Base-by-base conservation (phyloP, 139 green algal genomes). In the Coelastrella sp. region DNA sequence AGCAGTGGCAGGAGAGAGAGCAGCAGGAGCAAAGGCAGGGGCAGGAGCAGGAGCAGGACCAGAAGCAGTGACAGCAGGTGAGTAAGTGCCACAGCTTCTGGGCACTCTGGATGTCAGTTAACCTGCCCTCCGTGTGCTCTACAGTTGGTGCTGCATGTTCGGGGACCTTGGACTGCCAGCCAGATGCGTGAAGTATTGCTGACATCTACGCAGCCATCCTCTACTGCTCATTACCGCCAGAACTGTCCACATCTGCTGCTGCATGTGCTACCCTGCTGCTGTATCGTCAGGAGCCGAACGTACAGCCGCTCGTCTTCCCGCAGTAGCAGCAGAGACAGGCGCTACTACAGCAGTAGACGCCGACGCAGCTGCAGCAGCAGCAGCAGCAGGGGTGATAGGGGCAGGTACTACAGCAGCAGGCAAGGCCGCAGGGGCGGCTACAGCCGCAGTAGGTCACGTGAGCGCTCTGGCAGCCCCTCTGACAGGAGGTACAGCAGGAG, bases 301-400 rank as follows among this genome's bases (percentile, higher is more conserved):
- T 58, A 9, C 82, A 61, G 24, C 12, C 82, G 82, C 24, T 78
- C 59, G 4, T 86, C 59, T 12, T 74, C 61, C 8, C 61, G 82
- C 61, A 87, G 63, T 63, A 87, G 82, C 82, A 87, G 82, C 27
- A 87, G 82, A 19, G 63, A 68, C 61, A 63, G 25, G 61, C 60
- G 81, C 59, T 74, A 74, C 22, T 70, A 70, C 81, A 74, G 58
- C n/a, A 63, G 76, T 35, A 61, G 20, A 60, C 81, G 59, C 80
- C 63, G 56, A 6, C 80, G 80, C 81, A 73, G 57, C n/a, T 80
- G 35, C 35, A 49, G 35, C 35, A 49, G 35, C 35, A 49, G 35
- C 35, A 73, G 81, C 63, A 87, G 82, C 61, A 58, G 82, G 58
- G 82, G 82, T 17, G 81, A 70, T 5, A 59, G 59, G 57, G 58